These are phyloP conservation scores for Elongisporangium anandrum DNA, from an alignment of 352 stramenopile genomes.

Conservation along the genomic window DNA sequence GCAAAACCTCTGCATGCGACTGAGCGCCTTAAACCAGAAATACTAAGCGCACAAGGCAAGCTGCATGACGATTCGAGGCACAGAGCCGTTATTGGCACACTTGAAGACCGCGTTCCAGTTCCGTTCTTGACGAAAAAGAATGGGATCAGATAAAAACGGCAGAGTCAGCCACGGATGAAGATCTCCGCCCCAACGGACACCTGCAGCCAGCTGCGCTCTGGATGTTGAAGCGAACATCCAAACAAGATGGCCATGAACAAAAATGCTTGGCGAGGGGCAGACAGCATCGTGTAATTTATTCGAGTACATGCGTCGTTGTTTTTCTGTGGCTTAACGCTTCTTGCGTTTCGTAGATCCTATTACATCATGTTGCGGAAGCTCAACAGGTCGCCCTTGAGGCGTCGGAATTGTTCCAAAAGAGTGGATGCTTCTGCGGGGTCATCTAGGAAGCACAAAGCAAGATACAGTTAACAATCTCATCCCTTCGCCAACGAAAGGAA, in stretches of 20 bases:
- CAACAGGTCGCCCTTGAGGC: constrained; percentile 67
- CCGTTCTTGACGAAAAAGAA: background rate
- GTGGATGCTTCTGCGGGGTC: constrained; percentile 47
- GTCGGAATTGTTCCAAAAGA: constrained; percentile 69
- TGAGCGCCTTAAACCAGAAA: background rate
- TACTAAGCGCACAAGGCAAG: background rate
- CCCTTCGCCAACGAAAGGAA: constrained; percentile 2
- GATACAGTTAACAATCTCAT: background rate
- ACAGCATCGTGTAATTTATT: constrained; percentile 48
- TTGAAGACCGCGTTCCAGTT: background rate
- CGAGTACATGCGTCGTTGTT: constrained; percentile 11
- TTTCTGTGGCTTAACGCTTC: constrained; percentile 5
- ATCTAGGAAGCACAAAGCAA: constrained; percentile 32
- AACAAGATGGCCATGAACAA: background rate
- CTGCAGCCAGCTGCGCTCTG: background rate
- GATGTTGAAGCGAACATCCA: background rate
- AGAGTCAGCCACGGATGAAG: background rate
- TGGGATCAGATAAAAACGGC: background rate
- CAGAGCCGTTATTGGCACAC: background rate
- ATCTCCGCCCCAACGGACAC: background rate
- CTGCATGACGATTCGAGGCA: background rate
- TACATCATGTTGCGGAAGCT: constrained; percentile 73
- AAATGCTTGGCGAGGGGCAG: background rate
- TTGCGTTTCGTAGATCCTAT: constrained; percentile 7
- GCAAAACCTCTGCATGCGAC: background rate